Evolutionary conservation across 352 stramenopile genomes (phyloP).

Genomic region (Phytophthora aleatoria): DNA sequence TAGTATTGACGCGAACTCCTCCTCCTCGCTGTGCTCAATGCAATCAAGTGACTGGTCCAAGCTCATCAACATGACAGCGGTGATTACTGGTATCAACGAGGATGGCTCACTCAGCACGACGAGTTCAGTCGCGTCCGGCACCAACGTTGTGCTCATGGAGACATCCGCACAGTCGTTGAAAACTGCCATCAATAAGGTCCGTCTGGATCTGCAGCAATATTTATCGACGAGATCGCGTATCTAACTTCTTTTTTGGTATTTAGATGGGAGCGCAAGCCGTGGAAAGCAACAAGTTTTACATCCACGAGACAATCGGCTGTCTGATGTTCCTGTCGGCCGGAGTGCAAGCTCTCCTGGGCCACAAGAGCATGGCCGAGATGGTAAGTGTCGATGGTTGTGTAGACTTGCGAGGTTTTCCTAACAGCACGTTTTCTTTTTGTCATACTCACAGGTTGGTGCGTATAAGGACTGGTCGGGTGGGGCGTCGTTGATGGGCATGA

Average conservation of each 20-base stretch:
- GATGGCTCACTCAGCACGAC: conserved; percentile 84
- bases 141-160: conserved; percentile 89
- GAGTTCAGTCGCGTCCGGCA: conserved; percentile 74
- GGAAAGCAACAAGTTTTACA: conserved; percentile 81
- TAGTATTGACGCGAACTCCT: conserved; percentile 52
- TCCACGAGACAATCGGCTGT: conserved; percentile 82
- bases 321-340: conserved; percentile 89
- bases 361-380: conserved; percentile 91
- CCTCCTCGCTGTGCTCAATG: conserved; percentile 74
- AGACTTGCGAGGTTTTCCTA: neutral
- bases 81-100: conserved; percentile 87
- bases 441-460: conserved; percentile 62
- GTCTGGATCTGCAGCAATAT: neutral
- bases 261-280: conserved; percentile 81
- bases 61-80: conserved; percentile 86
- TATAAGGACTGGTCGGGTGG: conserved; percentile 86
- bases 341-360: conserved; percentile 81
- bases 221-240: neutral
- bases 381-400: conserved; percentile 28
- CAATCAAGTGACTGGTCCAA: conserved; percentile 83
- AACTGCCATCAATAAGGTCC: conserved; percentile 83
- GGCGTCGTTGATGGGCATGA: conserved; percentile 87
- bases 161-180: conserved; percentile 82
- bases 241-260: conserved; percentile 5
- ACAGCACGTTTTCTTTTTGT: conserved; percentile 1